Evolutionary conservation across 495 filamentous ascomycete genomes (phyloP), one percentile per base, ranked within the genome.

Genomic region (Collariella sp.): DNA sequence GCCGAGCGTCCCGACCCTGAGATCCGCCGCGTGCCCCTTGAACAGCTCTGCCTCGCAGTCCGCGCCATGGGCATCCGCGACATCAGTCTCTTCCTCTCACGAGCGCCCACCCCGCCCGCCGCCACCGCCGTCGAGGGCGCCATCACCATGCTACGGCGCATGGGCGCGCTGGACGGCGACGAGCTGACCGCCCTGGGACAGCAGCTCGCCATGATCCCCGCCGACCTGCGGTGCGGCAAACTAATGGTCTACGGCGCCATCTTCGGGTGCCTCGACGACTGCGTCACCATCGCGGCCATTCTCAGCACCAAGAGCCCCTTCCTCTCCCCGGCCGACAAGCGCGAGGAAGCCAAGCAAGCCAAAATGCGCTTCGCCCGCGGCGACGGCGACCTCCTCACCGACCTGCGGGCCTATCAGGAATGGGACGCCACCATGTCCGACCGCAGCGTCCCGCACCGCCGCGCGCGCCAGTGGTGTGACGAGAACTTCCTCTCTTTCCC

Each of bases 161-260:
- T 98, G 69, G 91, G 94, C 35, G 93, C 94, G 9, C 74, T 96
- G 2, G 86, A 90, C 55, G 86, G 85, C 29, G 80, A 88, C 48
- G 82, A 87, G 53, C 74, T 98, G 38, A 97, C 93, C 0, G 89
- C 89, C 0, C 82, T 98, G 1, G 93, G 93, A 36, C 80, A 86
- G 42, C 91, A 97, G 70, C 72, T 98, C 10, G 83, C 90, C 35
- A 86, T 94, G 83, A 95, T 98, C 38, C 93, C 93, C 3, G 89
- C 94, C 1, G 93, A 98, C 58, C 74, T 98, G 23, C 83, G 94
- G 11, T 95, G 88, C 66, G 86, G 86, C 18, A 98, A 98, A 68
- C 79, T 98, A 7, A 87, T 98, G 81, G 89, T 98, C 15, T 95
- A 94, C 59, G 94, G 93, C 15, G 86, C 89, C 2, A 91, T 89